Evolutionary conservation across 352 stramenopile genomes (phyloP).

Genomic region (Phytophthora agathidicida): DNA sequence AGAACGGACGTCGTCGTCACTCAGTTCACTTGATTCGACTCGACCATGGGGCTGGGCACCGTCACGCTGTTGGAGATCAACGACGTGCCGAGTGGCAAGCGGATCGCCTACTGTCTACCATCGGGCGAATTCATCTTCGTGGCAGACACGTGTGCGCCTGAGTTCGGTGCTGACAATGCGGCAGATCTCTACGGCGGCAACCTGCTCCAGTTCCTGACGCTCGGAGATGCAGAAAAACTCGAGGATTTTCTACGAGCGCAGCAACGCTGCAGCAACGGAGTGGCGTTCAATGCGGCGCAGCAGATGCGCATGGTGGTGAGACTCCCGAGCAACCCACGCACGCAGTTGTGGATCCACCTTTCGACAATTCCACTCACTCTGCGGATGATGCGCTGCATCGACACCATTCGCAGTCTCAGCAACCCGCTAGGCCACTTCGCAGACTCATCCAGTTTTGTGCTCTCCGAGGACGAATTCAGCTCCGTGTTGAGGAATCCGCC

Average conservation of each 20-base stretch:
- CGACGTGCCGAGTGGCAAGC: slow-evolving; percentile 47
- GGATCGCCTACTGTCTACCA: slow-evolving; percentile 70
- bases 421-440: slow-evolving; percentile 56
- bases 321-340: slow-evolving; percentile 27
- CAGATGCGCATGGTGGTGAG: slow-evolving; percentile 55
- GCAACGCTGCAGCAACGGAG: slow-evolving; percentile 11
- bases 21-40: slow-evolving; percentile 4
- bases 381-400: slow-evolving; percentile 81
- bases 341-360: slow-evolving; percentile 59
- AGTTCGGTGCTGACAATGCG: slow-evolving; percentile 40
- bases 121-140: slow-evolving; percentile 81
- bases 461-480: slow-evolving; percentile 67
- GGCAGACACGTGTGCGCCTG: slow-evolving; percentile 46
- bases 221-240: slow-evolving; percentile 65
- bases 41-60: slow-evolving; percentile 50
- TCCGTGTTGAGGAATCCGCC: slow-evolving; percentile 36
- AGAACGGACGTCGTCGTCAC: slow-evolving; percentile 15
- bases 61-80: slow-evolving; percentile 75
- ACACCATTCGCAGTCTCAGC: slow-evolving; percentile 61
- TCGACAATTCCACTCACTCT: slow-evolving; percentile 70
- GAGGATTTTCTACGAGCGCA: slow-evolving; percentile 57
- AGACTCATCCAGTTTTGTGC: slow-evolving; percentile 76
- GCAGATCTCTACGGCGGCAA: slow-evolving; percentile 67
- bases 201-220: slow-evolving; percentile 60
- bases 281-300: slow-evolving; percentile 24